Percentiles rank a stretch among this genome's conserved stretches.
phyloP scores from a whole-genome alignment of 495 filamentous ascomycete genomes.

The Diplogelasinospora grovesii region DNA sequence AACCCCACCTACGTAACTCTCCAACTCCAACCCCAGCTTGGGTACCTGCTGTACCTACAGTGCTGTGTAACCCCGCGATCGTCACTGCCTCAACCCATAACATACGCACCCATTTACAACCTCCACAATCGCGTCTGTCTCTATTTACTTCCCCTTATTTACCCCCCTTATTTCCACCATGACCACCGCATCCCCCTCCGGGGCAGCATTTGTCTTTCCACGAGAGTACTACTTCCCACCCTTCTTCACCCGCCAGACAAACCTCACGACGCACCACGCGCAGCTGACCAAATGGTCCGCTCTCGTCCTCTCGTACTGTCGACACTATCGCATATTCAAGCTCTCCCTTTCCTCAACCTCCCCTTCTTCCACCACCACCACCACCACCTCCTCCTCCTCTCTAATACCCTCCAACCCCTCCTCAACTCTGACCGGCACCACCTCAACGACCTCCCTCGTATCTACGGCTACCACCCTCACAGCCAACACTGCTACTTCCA shows the following conservation, averaged over 20 bases:
- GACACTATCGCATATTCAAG: slow-evolving; percentile 63
- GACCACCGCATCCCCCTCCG: slow-evolving; percentile 7
- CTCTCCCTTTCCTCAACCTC: slow-evolving; percentile 59
- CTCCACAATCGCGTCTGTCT: too few species aligned
- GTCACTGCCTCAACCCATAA: too few species aligned
- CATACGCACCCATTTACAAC: too few species aligned
- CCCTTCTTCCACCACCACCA: background rate
- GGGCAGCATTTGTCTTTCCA: slow-evolving; percentile 37
- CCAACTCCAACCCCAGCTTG: too few species aligned
- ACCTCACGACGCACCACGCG: slow-evolving; percentile 62
- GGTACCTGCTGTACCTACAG: too few species aligned
- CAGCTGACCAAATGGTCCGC: slow-evolving; percentile 80
- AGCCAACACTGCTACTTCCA: slow-evolving; percentile 14
- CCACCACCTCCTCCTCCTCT: background rate
- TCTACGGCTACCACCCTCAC: background rate
- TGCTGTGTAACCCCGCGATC: too few species aligned
- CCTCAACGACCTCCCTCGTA: background rate
- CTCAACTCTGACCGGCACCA: background rate
- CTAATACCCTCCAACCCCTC: background rate
- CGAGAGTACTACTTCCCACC: slow-evolving; percentile 59
- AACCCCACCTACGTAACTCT: too few species aligned
- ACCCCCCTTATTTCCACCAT: background rate
- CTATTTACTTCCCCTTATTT: too few species aligned
- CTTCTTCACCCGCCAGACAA: slow-evolving; percentile 76
- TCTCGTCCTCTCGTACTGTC: slow-evolving; percentile 81